A percentile compares a stretch with the other conserved stretches of the same genome.
These are phyloP conservation scores for Alternaria sp. DNA, from an alignment of 2,329 filamentous ascomycete species.

Conservation along the genomic window DNA sequence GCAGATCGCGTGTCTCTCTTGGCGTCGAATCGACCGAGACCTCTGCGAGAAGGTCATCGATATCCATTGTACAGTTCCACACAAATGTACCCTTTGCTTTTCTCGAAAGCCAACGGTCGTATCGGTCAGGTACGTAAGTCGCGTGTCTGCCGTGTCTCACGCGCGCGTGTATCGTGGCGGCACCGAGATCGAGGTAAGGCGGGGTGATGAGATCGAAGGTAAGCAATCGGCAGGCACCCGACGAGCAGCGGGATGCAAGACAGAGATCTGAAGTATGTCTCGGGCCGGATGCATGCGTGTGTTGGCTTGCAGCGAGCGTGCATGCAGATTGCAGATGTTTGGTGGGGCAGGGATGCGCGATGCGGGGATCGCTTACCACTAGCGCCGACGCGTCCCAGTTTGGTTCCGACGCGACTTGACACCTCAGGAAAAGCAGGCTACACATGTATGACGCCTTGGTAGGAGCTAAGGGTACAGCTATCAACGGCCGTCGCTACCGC, in stretches of 20 bases:
- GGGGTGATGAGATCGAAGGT: not conserved
- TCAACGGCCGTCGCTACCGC: not conserved
- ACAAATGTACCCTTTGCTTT: not conserved
- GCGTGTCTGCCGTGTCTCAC: not conserved
- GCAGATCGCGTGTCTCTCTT: slow-evolving; percentile 74
- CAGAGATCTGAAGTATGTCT: not conserved
- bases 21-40: slow-evolving; percentile 56
- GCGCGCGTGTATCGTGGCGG: not conserved
- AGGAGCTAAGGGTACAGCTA: not conserved
- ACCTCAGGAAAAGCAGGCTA: not conserved
- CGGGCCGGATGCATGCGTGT: slow-evolving; percentile 5
- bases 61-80: slow-evolving; percentile 47
- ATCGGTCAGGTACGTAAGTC: not conserved
- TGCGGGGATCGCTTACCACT: slow-evolving; percentile 18
- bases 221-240: not conserved
- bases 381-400: slow-evolving; percentile 9
- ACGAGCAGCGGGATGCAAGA: not conserved
- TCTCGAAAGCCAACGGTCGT: not conserved
- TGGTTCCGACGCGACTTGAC: slow-evolving; percentile 11
- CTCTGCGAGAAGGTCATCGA: slow-evolving; percentile 60
- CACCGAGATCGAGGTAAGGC: not conserved
- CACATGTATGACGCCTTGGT: not conserved
- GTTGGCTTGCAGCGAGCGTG: slow-evolving; percentile 16
- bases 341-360: slow-evolving; percentile 11
- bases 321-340: slow-evolving; percentile 7